Evolutionary conservation across 2,329 filamentous ascomycete species (phyloP), one percentile per base, ranked within the genome.

Genomic region (Pestalotiopsis sp.): DNA sequence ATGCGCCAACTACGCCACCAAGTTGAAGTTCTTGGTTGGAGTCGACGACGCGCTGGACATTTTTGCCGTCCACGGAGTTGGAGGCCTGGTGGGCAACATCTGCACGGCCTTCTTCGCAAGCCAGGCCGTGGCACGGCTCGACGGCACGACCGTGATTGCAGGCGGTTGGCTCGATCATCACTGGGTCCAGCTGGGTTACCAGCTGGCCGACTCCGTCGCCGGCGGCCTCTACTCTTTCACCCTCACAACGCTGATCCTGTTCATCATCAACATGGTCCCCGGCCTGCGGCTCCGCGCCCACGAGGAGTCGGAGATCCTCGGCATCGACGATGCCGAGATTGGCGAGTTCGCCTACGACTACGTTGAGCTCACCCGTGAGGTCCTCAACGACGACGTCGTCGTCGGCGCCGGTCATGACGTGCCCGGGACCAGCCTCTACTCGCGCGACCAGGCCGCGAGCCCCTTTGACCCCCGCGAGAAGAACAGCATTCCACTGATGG

Each of bases 271-370:
- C 79, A 85, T 94, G 72, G 86, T 96, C 31, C 93, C 94, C 0
- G 91, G 91, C 13, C 84, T 97, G 52, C 89, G 88, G 68, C 89
- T 97, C 59, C 92, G 94, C 64, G 91, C 90, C 0, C 86, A 83
- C 14, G 91, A 93, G 73, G 92, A 96, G 71, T 92, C 93, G 49
- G 94, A 97, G 80, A 90, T 94, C 65, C 84, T 94, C 57, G 94
- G 94, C 73, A 94, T 97, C 70, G 94, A 97, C 75, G 94, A 97
- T 75, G 91, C 92, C 27, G 94, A 97, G 81, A 93, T 97, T 76
- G 94, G 94, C 78, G 94, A 97, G 83, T 97, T 96, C 78, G 94
- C 93, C n/a, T 97, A 97, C 79, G 94, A 97, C 80, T 97, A 97
- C 75, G 93, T 97, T 72, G 94, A 97, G 84, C 85, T 96, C 72